Evolutionary conservation across 2,329 filamentous ascomycete species (phyloP).

Genomic region (Diplodia mutila): DNA sequence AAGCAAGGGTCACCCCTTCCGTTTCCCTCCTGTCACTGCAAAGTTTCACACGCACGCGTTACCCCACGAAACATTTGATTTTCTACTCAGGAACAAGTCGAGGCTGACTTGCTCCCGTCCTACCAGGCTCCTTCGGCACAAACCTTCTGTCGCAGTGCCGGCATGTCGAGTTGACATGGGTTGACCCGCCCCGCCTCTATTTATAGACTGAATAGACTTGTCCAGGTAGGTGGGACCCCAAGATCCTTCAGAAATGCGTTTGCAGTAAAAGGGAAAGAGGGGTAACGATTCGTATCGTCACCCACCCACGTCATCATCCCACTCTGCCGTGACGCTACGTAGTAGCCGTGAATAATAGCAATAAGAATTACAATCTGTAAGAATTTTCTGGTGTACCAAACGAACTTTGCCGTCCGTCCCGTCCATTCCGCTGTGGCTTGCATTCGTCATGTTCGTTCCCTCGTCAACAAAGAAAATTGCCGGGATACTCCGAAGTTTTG

Average conservation of each 20-base stretch:
- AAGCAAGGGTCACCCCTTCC: background rate
- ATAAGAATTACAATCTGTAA: constrained; percentile 18
- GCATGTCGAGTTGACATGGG: background rate
- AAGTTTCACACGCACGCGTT: background rate
- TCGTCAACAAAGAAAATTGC: background rate
- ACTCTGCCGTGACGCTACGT: background rate
- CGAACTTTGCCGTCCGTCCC: background rate
- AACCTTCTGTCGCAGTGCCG: background rate
- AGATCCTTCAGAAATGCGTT: background rate
- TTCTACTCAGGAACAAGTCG: background rate
- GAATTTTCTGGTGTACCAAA: background rate
- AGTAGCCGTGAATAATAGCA: background rate
- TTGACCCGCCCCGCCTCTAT: background rate
- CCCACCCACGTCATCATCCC: background rate
- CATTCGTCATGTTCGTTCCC: background rate
- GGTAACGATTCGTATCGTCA: background rate
- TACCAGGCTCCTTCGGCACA: background rate
- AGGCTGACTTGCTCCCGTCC: constrained; percentile 9
- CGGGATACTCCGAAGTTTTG: background rate
- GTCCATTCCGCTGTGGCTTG: background rate
- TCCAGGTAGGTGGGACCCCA: background rate
- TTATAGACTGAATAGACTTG: background rate
- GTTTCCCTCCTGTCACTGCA: background rate
- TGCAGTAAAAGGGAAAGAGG: background rate
- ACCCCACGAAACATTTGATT: background rate